A percentile compares a stretch with the other conserved stretches of the same genome.
phyloP scores from a whole-genome alignment of 306 rosid genomes.

The Ammopiptanthus mongolicus region DNA sequence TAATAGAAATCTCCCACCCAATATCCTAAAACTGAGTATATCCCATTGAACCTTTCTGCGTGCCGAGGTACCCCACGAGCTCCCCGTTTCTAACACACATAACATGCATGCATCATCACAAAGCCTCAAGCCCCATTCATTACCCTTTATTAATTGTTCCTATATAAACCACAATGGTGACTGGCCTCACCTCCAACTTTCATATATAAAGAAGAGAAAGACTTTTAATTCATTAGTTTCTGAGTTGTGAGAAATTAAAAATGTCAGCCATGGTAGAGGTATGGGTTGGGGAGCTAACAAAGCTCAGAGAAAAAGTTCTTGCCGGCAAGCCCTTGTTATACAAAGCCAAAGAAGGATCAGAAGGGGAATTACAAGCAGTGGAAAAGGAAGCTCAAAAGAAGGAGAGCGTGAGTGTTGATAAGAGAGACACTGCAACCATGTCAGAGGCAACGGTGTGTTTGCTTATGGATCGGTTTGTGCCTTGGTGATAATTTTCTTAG shows the following conservation, averaged over 20 bases:
- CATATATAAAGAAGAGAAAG: background rate
- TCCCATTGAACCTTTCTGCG: constrained; percentile 30
- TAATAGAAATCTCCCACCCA: constrained; percentile 12
- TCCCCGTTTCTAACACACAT: constrained; percentile 15
- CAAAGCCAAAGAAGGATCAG: constrained; percentile 31
- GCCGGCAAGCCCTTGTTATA: constrained; percentile 19
- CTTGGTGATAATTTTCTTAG: constrained; percentile 41
- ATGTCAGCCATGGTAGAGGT: constrained; percentile 66
- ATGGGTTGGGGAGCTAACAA: constrained; percentile 68
- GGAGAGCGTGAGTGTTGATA: background rate
- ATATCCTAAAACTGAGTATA: constrained; percentile 32
- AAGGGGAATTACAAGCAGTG: background rate
- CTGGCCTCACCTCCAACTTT: background rate
- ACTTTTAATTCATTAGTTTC: background rate
- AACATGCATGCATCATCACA: background rate
- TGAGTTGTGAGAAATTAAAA: background rate
- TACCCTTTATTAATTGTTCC: background rate
- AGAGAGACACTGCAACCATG: constrained; percentile 28
- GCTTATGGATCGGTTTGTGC: constrained; percentile 88
- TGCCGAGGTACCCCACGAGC: constrained; percentile 28
- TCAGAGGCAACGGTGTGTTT: constrained; percentile 66
- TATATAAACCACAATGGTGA: constrained; percentile 19
- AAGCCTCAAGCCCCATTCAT: background rate
- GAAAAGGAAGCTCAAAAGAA: constrained; percentile 16
- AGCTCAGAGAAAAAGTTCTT: constrained; percentile 48